Evolutionary conservation across 345 rosid genomes (phyloP).

Genomic region (Erucastrum elatum): DNA sequence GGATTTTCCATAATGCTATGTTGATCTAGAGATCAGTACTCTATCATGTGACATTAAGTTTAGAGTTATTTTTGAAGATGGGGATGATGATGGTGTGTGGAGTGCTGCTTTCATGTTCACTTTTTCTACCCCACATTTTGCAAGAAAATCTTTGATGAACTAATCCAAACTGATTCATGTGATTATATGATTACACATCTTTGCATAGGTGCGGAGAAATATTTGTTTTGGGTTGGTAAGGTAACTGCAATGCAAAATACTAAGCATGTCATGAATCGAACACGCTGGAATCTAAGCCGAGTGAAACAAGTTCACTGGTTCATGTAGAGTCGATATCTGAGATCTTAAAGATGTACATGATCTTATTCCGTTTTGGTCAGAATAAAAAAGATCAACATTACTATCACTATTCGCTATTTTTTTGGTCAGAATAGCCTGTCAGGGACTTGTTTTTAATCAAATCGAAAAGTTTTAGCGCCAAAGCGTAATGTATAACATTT

Average conservation of each 20-base stretch:
- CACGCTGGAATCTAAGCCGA: too few species aligned
- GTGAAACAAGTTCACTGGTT: too few species aligned
- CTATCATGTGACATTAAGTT: too few species aligned
- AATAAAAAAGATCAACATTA: too few species aligned
- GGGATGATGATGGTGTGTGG: neutral
- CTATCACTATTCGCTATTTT: too few species aligned
- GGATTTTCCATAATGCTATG: neutral
- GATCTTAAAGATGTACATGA: too few species aligned
- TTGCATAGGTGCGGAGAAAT: neutral
- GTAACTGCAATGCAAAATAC: too few species aligned
- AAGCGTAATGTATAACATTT: neutral
- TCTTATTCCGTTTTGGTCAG: too few species aligned
- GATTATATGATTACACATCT: neutral
- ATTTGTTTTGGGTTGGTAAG: neutral
- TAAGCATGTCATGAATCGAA: too few species aligned
- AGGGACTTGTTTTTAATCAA: too few species aligned
- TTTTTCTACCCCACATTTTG: neutral
- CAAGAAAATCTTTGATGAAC: neutral
- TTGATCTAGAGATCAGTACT: neutral
- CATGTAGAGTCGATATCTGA: too few species aligned
- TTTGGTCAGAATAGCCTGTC: too few species aligned
- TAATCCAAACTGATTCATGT: neutral
- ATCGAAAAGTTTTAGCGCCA: neutral
- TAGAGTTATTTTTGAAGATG: neutral
- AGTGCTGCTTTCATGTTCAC: neutral